Evolutionary conservation across 768 basidiomycete genomes (phyloP).

Genomic region (Mycena vitilis): DNA sequence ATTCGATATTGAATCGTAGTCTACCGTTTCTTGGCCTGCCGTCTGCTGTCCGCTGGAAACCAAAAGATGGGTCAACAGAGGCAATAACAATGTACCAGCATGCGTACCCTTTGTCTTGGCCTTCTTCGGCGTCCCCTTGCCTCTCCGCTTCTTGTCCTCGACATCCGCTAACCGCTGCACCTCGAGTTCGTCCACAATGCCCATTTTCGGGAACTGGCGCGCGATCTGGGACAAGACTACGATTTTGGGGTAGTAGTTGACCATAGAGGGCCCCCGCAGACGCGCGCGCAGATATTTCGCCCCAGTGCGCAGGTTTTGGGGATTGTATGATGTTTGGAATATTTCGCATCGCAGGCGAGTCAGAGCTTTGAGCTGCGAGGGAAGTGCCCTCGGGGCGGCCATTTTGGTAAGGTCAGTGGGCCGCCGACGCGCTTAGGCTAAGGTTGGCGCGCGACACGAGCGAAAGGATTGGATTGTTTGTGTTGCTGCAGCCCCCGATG

Average conservation of each 20-base stretch:
- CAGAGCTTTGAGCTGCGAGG: conserved; percentile 51
- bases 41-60: conserved; percentile 62
- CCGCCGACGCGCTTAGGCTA: not conserved
- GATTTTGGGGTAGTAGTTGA: conserved; percentile 82
- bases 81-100: conserved; percentile 36
- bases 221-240: conserved; percentile 66
- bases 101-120: conserved; percentile 71
- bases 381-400: conserved; percentile 8
- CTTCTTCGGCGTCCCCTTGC: conserved; percentile 88
- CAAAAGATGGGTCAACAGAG: conserved; percentile 6
- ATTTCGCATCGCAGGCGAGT: conserved; percentile 74
- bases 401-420: not conserved
- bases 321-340: conserved; percentile 93
- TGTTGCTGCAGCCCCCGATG: not conserved
- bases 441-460: too few species aligned
- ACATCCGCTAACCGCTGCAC: conserved; percentile 76
- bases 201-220: conserved; percentile 64
- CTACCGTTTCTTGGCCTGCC: conserved; percentile 57
- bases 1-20: conserved; percentile 3
- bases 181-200: conserved; percentile 75
- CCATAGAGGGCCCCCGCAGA: conserved; percentile 88
- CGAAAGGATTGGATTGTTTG: not conserved
- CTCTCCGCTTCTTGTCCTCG: conserved; percentile 74
- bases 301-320: conserved; percentile 82
- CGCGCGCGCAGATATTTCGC: conserved; percentile 90